Conservation (phyloP, 1,139 yeast genomes). For the Candida smagusa region DNA sequence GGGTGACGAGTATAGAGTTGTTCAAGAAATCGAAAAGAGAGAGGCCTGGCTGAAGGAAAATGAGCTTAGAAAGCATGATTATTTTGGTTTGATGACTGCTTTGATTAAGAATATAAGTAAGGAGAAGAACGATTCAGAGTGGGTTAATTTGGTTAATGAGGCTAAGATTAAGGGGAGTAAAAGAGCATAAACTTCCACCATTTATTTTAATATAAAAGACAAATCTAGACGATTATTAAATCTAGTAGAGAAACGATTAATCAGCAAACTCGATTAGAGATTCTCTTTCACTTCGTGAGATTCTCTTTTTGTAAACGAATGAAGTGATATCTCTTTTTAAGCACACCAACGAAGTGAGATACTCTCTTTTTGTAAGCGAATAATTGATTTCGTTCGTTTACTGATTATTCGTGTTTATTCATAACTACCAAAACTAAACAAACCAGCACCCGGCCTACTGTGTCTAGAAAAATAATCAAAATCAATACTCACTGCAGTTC, state of each 20-base stretch:
- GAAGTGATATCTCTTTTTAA: no score
- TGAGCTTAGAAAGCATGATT: conserved; percentile 53
- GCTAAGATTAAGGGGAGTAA: conserved; percentile 22
- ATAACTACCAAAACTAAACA: conserved; percentile 28
- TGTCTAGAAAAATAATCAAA: conserved; percentile 94
- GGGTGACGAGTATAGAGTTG: conserved; percentile 34
- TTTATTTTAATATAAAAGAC: no score
- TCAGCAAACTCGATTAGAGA: no score
- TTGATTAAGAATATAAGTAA: conserved; percentile 40
- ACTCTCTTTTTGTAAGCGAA: no score
- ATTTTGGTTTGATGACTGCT: conserved; percentile 50
- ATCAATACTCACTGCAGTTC: conserved; percentile 87
- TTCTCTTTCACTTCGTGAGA: no score
- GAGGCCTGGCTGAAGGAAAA: conserved; percentile 40
- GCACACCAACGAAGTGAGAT: no score
- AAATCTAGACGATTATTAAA: no score
- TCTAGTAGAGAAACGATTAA: no score
- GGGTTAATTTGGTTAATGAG: conserved; percentile 33
- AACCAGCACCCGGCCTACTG: conserved; percentile 52
- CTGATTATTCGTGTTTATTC: conserved; percentile 11
- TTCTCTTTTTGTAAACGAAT: no score
- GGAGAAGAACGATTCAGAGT: conserved; percentile 39
- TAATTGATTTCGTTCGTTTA: no score
- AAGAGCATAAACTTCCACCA: no score
- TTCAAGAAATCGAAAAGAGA: conserved; percentile 32